A percentile compares a stretch with the other conserved stretches of the same genome.
Conservation (phyloP, 768 basidiomycete genomes). For the Suillus subluteus region DNA sequence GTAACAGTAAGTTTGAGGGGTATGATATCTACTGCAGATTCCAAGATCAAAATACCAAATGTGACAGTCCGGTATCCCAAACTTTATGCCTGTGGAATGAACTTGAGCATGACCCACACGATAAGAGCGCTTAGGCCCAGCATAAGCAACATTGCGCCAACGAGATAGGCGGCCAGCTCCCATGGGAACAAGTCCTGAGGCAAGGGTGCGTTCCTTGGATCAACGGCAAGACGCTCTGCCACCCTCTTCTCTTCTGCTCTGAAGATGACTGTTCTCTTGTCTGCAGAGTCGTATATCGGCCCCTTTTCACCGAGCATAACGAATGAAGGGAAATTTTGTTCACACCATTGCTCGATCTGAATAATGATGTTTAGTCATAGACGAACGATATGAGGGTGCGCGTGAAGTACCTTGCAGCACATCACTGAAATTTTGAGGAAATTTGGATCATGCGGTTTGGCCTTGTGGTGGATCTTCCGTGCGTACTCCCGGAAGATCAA, state of each 20-base stretch:
- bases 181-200: conserved; percentile 26
- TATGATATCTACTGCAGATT: neutral
- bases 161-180: conserved; percentile 36
- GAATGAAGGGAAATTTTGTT: conserved; percentile 93
- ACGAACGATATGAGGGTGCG: conserved; percentile 14
- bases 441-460: conserved; percentile 81
- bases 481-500: conserved; percentile 85
- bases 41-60: conserved; percentile 1
- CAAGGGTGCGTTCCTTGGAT: conserved; percentile 6
- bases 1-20: neutral
- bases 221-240: conserved; percentile 27
- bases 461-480: conserved; percentile 81
- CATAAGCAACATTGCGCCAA: conserved; percentile 30
- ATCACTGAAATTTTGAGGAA: conserved; percentile 82
- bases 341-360: conserved; percentile 90
- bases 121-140: conserved; percentile 27
- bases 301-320: conserved; percentile 41
- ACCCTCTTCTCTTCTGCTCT: conserved; percentile 48
- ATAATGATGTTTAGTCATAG: conserved; percentile 16
- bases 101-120: conserved; percentile 28
- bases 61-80: neutral
- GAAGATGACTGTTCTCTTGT: conserved; percentile 60
- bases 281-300: conserved; percentile 47
- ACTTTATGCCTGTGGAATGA: neutral
- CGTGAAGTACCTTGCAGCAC: conserved; percentile 70